These are phyloP conservation scores for Grammothele lineata DNA, from an alignment of 768 basidiomycete species.

Conservation along the genomic window DNA sequence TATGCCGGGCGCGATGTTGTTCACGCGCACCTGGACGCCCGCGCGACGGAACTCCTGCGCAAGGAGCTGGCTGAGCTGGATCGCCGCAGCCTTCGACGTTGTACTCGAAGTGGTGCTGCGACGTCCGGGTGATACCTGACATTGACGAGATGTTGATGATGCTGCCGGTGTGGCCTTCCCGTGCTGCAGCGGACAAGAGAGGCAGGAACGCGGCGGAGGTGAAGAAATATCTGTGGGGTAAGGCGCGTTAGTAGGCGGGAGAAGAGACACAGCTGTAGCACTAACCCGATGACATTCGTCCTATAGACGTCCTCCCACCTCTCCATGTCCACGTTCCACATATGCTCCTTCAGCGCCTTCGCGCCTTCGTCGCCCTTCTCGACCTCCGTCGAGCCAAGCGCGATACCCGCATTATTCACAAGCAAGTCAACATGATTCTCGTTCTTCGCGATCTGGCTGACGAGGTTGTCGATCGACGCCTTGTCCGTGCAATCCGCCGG, in stretches of 20 bases:
- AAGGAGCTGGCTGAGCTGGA: conserved; percentile 32
- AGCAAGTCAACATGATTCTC: conserved; percentile 30
- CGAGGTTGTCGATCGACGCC: conserved; percentile 23
- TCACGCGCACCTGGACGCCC: conserved; percentile 32
- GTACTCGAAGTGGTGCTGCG: conserved; percentile 42
- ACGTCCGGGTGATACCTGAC: conserved; percentile 36
- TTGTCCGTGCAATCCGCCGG: conserved; percentile 26
- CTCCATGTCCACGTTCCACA: conserved; percentile 26
- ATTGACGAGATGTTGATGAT: conserved; percentile 41
- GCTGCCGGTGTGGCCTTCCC: conserved; percentile 28
- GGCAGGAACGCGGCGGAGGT: conserved; percentile 42
- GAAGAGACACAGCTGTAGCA: too few species aligned
- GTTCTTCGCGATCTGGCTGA: conserved; percentile 19
- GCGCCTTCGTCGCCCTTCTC: conserved; percentile 28
- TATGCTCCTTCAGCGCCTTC: conserved; percentile 22
- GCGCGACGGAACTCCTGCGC: conserved; percentile 31
- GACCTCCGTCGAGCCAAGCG: conserved; percentile 17
- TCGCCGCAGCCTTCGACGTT: conserved; percentile 39
- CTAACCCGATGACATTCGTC: conserved; percentile 31
- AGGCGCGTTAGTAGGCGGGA: not conserved
- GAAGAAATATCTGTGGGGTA: conserved; percentile 34
- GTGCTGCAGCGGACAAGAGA: conserved; percentile 34
- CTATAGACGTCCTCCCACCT: conserved; percentile 30
- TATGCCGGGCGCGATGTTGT: conserved; percentile 32
- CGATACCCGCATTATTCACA: conserved; percentile 32